Base-by-base conservation (phyloP, 371 early-diverging fungal species). In the Chytridium lagenaria region DNA sequence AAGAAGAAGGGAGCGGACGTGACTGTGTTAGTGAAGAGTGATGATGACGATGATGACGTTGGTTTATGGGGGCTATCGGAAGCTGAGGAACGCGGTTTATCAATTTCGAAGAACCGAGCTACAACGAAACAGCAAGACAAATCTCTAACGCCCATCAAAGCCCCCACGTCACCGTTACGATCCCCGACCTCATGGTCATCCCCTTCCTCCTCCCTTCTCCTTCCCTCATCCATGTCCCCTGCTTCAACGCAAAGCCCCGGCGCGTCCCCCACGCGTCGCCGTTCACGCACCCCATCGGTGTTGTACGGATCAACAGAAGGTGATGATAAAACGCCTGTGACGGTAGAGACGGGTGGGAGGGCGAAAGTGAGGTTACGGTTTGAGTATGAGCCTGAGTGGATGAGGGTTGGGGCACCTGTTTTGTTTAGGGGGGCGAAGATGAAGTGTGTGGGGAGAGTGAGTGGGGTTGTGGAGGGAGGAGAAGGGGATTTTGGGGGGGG, bases 401-500 rank as follows among this genome's bases (percentile, higher is more conserved):
- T 85, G 3, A 57, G 38, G 16, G 66, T 73, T 3, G 85, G 84
- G 2, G 49, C 73, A 5, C 73, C 78, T 1, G 71, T 85, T 15
- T 50, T 85, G 23, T 75, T 83, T 40, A 70, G 82, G 0, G 83
- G 83, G 10, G 83, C 72, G 19, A 61, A 70, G 49, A 70, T 85
- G 74, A 85, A 83, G 67, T 83, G 83, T 61, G 81, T 85, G 0
- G 85, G 85, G 19, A 80, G 80, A 67, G 78, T 85, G 19, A 71
- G 2, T 19, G 66, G 66, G 55, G 44, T 52, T n/a, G 44, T 12
- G 7, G 44, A 44, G 44, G 44, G 12, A 44, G 44, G 19, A 7
- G 44, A 19, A 19, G 44, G 44, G 7, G 44, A 19, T 44, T 7
- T 44, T 44, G 44, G 44, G 7, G 44, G 44, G 19, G 19, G 44